Percentiles rank a stretch among this genome's conserved stretches.
Evolutionary conservation across 352 stramenopile genomes (phyloP).

Genomic region (Phytophthora pisi): DNA sequence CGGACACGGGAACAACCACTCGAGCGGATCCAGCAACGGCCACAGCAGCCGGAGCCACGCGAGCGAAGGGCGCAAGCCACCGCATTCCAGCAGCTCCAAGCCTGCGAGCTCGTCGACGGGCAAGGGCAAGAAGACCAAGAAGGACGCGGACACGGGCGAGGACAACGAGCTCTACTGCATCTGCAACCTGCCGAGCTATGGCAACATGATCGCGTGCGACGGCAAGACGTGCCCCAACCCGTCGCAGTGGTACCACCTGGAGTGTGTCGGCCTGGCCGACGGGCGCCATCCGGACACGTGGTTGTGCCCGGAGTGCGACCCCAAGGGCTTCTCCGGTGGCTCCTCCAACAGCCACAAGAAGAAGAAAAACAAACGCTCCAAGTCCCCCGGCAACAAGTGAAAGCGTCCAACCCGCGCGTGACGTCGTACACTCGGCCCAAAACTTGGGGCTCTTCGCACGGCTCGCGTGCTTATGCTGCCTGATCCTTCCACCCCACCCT

Average conservation of each 20-base stretch:
- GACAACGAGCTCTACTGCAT: slow-evolving; percentile 91
- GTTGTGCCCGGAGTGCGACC: slow-evolving; percentile 87
- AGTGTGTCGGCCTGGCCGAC: slow-evolving; percentile 84
- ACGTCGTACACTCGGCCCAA: background rate
- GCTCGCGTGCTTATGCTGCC: slow-evolving; percentile 16
- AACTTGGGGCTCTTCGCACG: too few relatives aligned
- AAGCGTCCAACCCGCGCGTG: slow-evolving; percentile 9
- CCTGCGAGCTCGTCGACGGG: slow-evolving; percentile 22
- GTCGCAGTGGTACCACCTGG: slow-evolving; percentile 89
- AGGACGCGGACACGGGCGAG: slow-evolving; percentile 68
- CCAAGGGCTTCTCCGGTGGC: slow-evolving; percentile 62
- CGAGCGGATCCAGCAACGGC: slow-evolving; percentile 21
- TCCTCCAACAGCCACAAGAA: slow-evolving; percentile 84
- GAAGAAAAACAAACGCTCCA: slow-evolving; percentile 88
- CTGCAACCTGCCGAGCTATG: slow-evolving; percentile 86
- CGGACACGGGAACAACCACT: slow-evolving; percentile 21
- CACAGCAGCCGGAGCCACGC: slow-evolving; percentile 23
- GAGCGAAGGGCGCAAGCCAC: slow-evolving; percentile 39
- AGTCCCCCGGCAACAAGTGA: slow-evolving; percentile 75
- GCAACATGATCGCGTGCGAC: slow-evolving; percentile 91
- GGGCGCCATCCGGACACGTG: slow-evolving; percentile 85
- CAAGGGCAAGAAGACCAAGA: slow-evolving; percentile 69
- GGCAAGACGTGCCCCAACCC: slow-evolving; percentile 88
- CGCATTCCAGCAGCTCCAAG: slow-evolving; percentile 29
- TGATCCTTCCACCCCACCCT: slow-evolving; percentile 6